Conservation (phyloP, 805 yeast genomes). For the Candida montana region DNA sequence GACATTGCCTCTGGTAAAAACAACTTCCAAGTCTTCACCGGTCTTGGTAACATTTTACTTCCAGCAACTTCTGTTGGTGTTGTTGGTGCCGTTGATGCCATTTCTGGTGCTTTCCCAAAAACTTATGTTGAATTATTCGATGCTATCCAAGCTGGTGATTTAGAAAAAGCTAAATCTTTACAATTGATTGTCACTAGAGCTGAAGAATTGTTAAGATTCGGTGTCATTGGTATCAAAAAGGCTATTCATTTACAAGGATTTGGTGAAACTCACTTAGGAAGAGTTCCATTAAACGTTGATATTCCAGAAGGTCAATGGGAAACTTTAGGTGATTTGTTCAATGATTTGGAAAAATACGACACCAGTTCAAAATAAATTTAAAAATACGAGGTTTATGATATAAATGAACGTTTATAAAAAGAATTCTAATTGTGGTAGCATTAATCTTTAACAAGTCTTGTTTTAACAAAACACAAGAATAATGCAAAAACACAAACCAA, state of each 20-base stretch:
- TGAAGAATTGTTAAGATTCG: conserved; percentile 34
- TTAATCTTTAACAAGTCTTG: not conserved
- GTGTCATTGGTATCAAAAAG: conserved; percentile 44
- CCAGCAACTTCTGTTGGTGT: conserved; percentile 45
- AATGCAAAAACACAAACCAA: conserved; percentile 9
- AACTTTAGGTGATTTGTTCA: conserved; percentile 9
- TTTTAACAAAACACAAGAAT: conserved; percentile 8
- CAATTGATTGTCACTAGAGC: conserved; percentile 41
- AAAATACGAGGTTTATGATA: too few relatives aligned
- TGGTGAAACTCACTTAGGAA: conserved; percentile 40
- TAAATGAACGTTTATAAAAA: too few relatives aligned
- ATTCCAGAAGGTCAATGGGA: conserved; percentile 29
- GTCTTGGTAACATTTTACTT: conserved; percentile 45
- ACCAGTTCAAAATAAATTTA: conserved; percentile 7
- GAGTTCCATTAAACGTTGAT: conserved; percentile 43
- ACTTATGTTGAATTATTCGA: conserved; percentile 37
- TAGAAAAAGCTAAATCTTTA: conserved; percentile 35
- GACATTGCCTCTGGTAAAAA: conserved; percentile 29
- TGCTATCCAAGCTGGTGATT: conserved; percentile 34
- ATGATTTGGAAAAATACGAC: conserved; percentile 13
- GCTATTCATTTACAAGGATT: conserved; percentile 34
- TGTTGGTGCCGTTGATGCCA: conserved; percentile 48
- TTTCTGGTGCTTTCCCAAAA: conserved; percentile 49
- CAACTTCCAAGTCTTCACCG: conserved; percentile 42
- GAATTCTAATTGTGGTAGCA: too few relatives aligned